These are phyloP conservation scores for Lomentospora prolificans DNA, from an alignment of 2,329 filamentous ascomycete genomes.

Conservation along the genomic window DNA sequence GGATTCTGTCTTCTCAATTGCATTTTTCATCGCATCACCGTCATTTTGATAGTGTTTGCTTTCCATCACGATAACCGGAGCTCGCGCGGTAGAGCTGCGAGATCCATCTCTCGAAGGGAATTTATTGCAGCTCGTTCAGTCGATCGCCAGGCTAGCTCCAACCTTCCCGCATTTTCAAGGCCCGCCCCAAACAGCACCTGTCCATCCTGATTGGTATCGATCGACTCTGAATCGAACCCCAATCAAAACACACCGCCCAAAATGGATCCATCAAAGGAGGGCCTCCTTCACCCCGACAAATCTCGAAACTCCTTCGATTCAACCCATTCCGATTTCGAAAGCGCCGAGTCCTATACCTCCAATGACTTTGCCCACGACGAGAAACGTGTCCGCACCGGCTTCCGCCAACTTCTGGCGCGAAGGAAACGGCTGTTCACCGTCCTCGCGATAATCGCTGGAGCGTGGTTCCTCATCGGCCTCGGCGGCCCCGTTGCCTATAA, in stretches of 20 bases:
- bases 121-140: too few relatives aligned
- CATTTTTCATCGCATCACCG: too few relatives aligned
- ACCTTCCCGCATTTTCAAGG: too few relatives aligned
- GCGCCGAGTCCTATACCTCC: constrained; percentile 14
- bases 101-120: too few relatives aligned
- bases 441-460: constrained; percentile 19
- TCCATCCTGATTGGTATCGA: too few relatives aligned
- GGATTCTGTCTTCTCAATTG: too few relatives aligned
- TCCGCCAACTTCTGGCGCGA: neutral
- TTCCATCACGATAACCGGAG: too few relatives aligned
- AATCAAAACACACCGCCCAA: neutral
- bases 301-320: constrained; percentile 16
- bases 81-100: too few relatives aligned
- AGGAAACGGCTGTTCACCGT: constrained; percentile 9
- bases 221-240: too few relatives aligned
- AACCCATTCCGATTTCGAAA: constrained; percentile 20
- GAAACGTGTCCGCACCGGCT: neutral
- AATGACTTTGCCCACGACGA: neutral
- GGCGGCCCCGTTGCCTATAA: constrained; percentile 37
- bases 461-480: constrained; percentile 29
- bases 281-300: constrained; percentile 18
- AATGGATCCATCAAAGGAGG: constrained; percentile 22
- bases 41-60: too few relatives aligned
- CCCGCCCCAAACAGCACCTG: too few relatives aligned
- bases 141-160: too few relatives aligned